Evolutionary conservation across 495 filamentous ascomycete genomes (phyloP), one percentile per base, ranked within the genome.

Genomic region (Chaetomium tenue): DNA sequence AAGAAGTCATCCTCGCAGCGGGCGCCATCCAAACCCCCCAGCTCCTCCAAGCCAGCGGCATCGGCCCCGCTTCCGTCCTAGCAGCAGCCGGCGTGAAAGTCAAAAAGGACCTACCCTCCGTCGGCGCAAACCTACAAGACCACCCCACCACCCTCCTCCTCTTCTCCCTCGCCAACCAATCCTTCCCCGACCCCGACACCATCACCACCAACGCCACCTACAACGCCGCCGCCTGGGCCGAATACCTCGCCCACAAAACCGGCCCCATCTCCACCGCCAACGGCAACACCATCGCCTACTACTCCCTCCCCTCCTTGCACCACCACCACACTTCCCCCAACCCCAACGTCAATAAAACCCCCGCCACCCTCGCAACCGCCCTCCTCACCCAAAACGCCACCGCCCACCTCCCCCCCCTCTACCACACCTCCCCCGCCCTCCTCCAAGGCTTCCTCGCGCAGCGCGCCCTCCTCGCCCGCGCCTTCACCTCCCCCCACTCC

Each of bases 1-100:
- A 68, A 18, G 74, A 86, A 67, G 79, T 85, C 28, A 81, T 85
- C 61, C 63, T 86, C 33, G 78, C 81, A 6, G 82, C 82, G 1
- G 83, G 83, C 20, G 74, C 78, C n/a, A 58, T 85, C 18, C 77
- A 82, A 60, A 83, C 82, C 18, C 83, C 83, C 3, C 83, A 84
- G 46, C 70, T 86, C 5, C 73, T 86, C 16, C 80, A 83, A 52
- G 73, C 82, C 22, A 79, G 77, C 63, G 83, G 83, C 22, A 78
- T 85, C 57, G 82, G 83, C 15, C 77, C 81, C 2, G 70, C 69
- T 13, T 66, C 65, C 5, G 72, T 83, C n/a, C 71, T 86, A 7
- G 64, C 77, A 33, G 62, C 70, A 7, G 74, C 78, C 26, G 69
- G 73, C 5, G 79, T 84, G 30, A 66, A 71, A 1, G 72, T 84